Base-by-base conservation (phyloP, 2,329 filamentous ascomycete genomes). In the Aspergillus awamori region DNA sequence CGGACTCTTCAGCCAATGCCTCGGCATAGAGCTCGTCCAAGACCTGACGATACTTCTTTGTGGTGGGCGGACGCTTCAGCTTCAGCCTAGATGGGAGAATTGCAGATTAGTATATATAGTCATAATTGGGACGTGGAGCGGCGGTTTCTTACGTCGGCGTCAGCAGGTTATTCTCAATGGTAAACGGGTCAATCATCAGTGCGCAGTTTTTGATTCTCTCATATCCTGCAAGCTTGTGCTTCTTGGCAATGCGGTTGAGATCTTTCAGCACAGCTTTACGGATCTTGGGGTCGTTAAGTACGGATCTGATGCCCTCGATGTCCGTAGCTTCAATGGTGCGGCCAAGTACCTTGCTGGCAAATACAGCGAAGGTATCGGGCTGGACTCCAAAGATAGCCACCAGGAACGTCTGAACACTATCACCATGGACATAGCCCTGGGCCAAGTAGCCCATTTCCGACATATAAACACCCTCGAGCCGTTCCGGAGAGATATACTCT, bases 401-500 rank as follows among this genome's bases (percentile, higher is more conserved):
- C 8, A 98, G 83, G 73, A 85, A 87, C 0, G 91, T 88, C 81
- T 98, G 88, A 63, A 89, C 85, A 63, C 88, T 87, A 74, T 98
- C 94, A 43, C 95, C 95, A 79, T 99, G 94, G 26, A 98, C 91
- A 73, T 92, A 97, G 2, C 89, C 93, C 72, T 90, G 89, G 22
- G 88, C 86, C 26, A 98, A 80, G 68, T 93, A 88, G 66, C 86
- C 89, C 64, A 88, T 88, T 79, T 90, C 93, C 65, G 90, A 92
- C 64, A 96, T 83, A 77, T 93, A 96, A 38, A 97, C 90, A 76
- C 97, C 97, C 82, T 99, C 95, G 73, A 99, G 92, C 60, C 93
- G 91, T 81, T 99, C 95, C 13, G 95, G 95, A 1, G 93, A 97
- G 71, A 99, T 92, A 80, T 99, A 99, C 81, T 99, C 95, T 76